Base-by-base conservation (phyloP, 2,329 filamentous ascomycete species). In the Coniochaeta ligniaria region DNA sequence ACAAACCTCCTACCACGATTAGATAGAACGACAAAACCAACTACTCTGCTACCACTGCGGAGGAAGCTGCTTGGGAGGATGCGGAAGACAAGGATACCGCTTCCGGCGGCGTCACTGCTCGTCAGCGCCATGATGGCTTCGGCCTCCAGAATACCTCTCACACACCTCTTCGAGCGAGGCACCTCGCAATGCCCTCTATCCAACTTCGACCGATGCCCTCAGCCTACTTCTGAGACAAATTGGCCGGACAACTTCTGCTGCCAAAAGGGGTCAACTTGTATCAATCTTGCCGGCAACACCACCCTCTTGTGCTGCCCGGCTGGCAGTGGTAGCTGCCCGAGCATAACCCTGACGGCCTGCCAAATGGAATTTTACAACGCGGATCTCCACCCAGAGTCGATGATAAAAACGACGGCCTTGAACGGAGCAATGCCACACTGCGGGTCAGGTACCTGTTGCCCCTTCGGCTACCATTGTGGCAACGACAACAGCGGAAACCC, bases 161-260 rank as follows among this genome's bases (percentile, higher is more conserved):
- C 67, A 61, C 65, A 68, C 45, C 60, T 83, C 56, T 77, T 82
- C 65, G 67, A 70, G 60, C 76, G 80, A 60, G 72, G 74, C 6
- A 28, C 52, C 73, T 75, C 45, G 79, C 77, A 52, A 41, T 89
- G 87, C 72, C 74, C 80, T 43, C 43, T 47, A 12, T 78, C 80
- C 38, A 68, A 77, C 58, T 80, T 84, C 60, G 71, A 74, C 20
- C 77, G 78, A 65, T 91, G 88, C 69, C 73, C 80, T 26, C 70
- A 72, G 60, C 38, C 38, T 41, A 63, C 74, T 31, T 77, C 80
- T 24, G 69, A 72, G 60, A 62, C 74, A 31, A 77, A 75, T 33
- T 78, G 90, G 24, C 87, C 88, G 1, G 76, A 75, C 58, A 78
- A 82, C 70, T 91, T 92, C 70, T 92, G 89, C 77, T 93, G 90